phyloP scores from a whole-genome alignment of 257 asterid species.

The Przewalskia tangutica region DNA sequence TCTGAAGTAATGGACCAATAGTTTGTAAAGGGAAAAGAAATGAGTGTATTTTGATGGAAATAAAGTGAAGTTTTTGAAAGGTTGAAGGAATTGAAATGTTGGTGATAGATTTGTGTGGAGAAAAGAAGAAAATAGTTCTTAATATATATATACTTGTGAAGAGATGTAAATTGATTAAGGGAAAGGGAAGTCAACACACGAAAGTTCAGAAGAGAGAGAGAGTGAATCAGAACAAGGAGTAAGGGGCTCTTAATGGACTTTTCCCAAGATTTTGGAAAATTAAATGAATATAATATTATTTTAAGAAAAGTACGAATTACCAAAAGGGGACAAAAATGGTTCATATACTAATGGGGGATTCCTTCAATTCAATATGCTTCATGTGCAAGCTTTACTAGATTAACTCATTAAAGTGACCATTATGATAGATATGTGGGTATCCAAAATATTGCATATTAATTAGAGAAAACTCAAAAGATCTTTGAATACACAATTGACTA shows the following conservation, averaged over 20 bases:
- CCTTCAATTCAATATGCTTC: background rate
- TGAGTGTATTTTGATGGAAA: background rate
- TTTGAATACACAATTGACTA: background rate
- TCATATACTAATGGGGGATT: background rate
- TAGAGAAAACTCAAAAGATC: too few relatives aligned
- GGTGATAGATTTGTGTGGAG: background rate
- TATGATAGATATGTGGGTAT: background rate
- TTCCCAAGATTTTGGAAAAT: slow-evolving; percentile 7
- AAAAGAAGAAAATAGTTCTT: background rate
- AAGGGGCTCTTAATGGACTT: slow-evolving; percentile 21
- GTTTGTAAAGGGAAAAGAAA: background rate
- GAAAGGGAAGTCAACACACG: slow-evolving; percentile 24
- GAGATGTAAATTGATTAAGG: slow-evolving; percentile 5
- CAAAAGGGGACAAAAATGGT: background rate
- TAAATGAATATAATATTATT: background rate
- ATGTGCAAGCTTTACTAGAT: background rate
- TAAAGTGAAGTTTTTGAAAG: background rate
- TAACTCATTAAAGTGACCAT: background rate
- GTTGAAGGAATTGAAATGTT: background rate
- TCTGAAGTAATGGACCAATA: too few relatives aligned
- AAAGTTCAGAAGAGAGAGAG: slow-evolving; percentile 20
- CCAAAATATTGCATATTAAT: too few relatives aligned
- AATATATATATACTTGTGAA: slow-evolving; percentile 6
- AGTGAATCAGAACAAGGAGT: background rate
- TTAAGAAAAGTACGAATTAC: background rate